These are phyloP conservation scores for Salix viminalis DNA, from an alignment of 345 rosid species.

Conservation along the genomic window DNA sequence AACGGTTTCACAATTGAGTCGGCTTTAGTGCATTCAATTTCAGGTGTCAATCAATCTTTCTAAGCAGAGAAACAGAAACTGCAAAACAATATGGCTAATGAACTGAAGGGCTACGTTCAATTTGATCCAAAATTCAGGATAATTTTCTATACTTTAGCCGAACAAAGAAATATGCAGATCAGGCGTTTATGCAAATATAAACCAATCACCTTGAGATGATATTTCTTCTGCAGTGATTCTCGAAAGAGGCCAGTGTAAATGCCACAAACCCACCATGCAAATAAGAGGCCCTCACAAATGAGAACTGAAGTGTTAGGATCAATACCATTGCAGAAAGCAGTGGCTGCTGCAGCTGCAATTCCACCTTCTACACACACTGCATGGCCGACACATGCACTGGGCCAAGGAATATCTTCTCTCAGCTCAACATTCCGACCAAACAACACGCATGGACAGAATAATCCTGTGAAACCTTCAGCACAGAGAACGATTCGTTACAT, in stretches of 20 bases:
- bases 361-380: conserved; percentile 90
- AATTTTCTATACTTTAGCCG: no score
- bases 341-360: conserved; percentile 60
- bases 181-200: no score
- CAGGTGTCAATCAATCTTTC: no score
- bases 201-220: conserved; percentile 70
- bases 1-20: not conserved
- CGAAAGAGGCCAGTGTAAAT: conserved; percentile 77
- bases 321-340: conserved; percentile 61
- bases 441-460: conserved; percentile 75
- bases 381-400: conserved; percentile 74
- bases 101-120: no score
- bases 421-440: conserved; percentile 75
- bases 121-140: no score
- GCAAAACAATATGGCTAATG: no score
- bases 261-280: conserved; percentile 89
- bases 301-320: conserved; percentile 75
- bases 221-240: conserved; percentile 71
- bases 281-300: conserved; percentile 68
- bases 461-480: conserved; percentile 62
- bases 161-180: no score
- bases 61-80: no score
- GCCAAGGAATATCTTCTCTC: conserved; percentile 70
- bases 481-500: not conserved
- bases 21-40: not conserved